Percentiles rank a stretch among this genome's conserved stretches.
Conservation (phyloP, 2,329 filamentous ascomycete species). For the Colletotrichum falcatum region DNA sequence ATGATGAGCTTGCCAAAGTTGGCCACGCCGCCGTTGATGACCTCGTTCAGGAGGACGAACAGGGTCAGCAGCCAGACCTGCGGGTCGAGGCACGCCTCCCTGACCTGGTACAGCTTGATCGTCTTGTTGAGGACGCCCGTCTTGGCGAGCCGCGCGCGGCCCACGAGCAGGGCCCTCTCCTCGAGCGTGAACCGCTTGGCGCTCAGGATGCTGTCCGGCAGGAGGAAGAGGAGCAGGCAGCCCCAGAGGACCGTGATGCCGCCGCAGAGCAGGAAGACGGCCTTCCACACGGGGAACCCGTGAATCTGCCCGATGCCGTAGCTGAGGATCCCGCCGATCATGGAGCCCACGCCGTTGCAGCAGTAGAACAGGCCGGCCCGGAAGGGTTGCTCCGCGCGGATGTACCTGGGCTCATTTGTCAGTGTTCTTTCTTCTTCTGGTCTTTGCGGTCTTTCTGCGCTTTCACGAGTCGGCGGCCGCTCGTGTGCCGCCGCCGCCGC, state of each 20-base stretch:
- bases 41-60: slow-evolving; percentile 55
- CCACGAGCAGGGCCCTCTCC: slow-evolving; percentile 67
- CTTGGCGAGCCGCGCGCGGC: slow-evolving; percentile 63
- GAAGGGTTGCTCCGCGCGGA: slow-evolving; percentile 58
- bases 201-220: slow-evolving; percentile 72
- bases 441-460: not conserved
- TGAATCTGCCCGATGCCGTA: slow-evolving; percentile 71
- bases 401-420: slow-evolving; percentile 50
- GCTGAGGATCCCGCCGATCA: slow-evolving; percentile 70
- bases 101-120: slow-evolving; percentile 61
- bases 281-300: slow-evolving; percentile 64
- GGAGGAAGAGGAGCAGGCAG: slow-evolving; percentile 64
- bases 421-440: not conserved
- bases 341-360: slow-evolving; percentile 68
- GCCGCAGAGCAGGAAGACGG: slow-evolving; percentile 70
- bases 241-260: slow-evolving; percentile 68
- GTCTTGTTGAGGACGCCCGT: slow-evolving; percentile 60
- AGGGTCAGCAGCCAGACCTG: slow-evolving; percentile 71
- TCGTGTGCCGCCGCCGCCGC: too few species aligned
- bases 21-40: slow-evolving; percentile 64
- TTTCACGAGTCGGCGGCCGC: too few species aligned
- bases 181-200: slow-evolving; percentile 69
- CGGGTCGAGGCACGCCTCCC: slow-evolving; percentile 62
- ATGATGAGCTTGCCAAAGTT: slow-evolving; percentile 47
- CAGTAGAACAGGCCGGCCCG: slow-evolving; percentile 54